phyloP scores from a whole-genome alignment of 2,329 filamentous ascomycete genomes.

The Septoria petroselini region DNA sequence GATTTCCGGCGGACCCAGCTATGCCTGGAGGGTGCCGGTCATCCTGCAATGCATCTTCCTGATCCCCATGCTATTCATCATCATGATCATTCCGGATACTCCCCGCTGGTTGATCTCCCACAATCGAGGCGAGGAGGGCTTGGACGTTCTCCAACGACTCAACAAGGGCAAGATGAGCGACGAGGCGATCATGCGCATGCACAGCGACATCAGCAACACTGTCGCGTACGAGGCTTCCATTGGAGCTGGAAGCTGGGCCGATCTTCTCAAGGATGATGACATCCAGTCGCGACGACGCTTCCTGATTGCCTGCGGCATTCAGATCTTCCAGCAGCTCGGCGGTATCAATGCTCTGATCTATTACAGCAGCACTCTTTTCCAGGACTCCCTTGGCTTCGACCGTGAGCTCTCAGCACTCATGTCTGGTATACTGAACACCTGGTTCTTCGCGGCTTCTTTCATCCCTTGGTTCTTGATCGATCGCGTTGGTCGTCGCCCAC shows the following conservation, averaged over 20 bases:
- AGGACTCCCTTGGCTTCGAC: constrained; percentile 30
- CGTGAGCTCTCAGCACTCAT: constrained; percentile 32
- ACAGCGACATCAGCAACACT: constrained; percentile 31
- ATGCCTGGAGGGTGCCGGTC: constrained; percentile 45
- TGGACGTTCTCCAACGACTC: constrained; percentile 35
- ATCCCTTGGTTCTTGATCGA: constrained; percentile 45
- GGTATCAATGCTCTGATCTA: constrained; percentile 36
- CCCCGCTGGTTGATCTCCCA: constrained; percentile 47
- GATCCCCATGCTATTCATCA: constrained; percentile 41
- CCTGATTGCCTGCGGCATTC: constrained; percentile 33
- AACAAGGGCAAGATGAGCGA: constrained; percentile 32
- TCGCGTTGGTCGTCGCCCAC: constrained; percentile 35
- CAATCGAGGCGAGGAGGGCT: constrained; percentile 40
- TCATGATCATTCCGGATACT: constrained; percentile 44
- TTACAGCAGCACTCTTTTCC: constrained; percentile 34
- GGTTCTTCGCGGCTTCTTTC: constrained; percentile 53
- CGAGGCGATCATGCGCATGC: constrained; percentile 26
- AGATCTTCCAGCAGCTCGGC: constrained; percentile 33
- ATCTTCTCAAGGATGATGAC: constrained; percentile 33
- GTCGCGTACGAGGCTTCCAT: constrained; percentile 34
- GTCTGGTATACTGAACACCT: constrained; percentile 42
- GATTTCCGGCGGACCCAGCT: constrained; percentile 30
- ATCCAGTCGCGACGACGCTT: constrained; percentile 32
- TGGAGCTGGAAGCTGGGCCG: constrained; percentile 39
- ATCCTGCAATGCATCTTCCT: constrained; percentile 45